Conservation (phyloP, 495 filamentous ascomycete genomes). For the Xylaria grammica region DNA sequence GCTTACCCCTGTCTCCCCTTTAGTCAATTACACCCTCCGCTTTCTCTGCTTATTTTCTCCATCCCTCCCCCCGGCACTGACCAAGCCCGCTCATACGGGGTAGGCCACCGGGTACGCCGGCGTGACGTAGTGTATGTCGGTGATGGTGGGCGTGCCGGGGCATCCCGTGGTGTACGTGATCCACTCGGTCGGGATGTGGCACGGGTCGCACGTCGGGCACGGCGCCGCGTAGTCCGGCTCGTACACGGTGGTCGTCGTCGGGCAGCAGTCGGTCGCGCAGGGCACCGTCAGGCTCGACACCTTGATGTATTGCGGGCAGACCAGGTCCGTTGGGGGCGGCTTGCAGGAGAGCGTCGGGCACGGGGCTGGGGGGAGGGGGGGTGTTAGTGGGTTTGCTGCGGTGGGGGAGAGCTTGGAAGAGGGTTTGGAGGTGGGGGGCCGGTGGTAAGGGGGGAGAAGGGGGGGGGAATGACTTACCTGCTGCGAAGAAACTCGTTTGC, state of each 20-base stretch:
- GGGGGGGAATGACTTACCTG: conserved; percentile 20
- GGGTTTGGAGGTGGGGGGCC: neutral
- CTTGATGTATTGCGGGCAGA: conserved; percentile 37
- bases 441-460: neutral
- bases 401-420: neutral
- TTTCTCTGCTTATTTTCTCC: conserved; percentile 13
- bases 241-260: conserved; percentile 41
- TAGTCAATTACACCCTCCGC: conserved; percentile 3
- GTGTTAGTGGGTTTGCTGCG: neutral
- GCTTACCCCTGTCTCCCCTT: no score
- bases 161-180: conserved; percentile 47
- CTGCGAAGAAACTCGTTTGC: conserved; percentile 20
- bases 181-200: conserved; percentile 43
- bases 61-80: neutral
- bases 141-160: conserved; percentile 32
- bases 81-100: no score
- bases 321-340: conserved; percentile 21
- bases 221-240: conserved; percentile 24
- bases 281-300: conserved; percentile 38
- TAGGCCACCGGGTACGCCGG: no score
- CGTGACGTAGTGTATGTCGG: conserved; percentile 24
- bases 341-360: conserved; percentile 33
- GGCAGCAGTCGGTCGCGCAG: conserved; percentile 50
- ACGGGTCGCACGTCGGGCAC: conserved; percentile 41
- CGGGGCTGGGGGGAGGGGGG: conserved; percentile 10